Conservation (phyloP, 352 stramenopile species). For the Pythium insidiosum region DNA sequence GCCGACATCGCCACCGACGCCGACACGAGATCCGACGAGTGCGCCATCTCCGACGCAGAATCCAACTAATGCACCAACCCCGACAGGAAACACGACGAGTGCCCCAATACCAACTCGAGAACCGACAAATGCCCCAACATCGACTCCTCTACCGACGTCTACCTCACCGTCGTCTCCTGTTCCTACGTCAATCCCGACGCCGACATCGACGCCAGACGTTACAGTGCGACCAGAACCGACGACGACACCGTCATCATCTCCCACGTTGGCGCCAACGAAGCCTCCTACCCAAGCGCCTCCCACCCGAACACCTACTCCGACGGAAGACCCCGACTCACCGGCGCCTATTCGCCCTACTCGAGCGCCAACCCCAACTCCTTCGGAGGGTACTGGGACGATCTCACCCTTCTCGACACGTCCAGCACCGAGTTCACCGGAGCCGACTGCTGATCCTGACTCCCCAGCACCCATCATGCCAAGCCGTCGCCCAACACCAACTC, state of each 20-base stretch:
- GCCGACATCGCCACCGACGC: background rate
- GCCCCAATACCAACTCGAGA: background rate
- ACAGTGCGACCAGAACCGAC: constrained; percentile 1
- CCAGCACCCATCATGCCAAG: background rate
- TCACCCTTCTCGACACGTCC: background rate
- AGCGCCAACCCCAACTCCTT: background rate
- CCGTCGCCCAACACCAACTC: background rate
- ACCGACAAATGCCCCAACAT: background rate
- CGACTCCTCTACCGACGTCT: too few species aligned
- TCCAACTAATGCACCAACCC: background rate
- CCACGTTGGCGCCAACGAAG: background rate
- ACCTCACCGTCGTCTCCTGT: background rate
- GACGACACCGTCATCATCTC: background rate
- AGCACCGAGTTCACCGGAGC: background rate
- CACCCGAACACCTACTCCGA: background rate
- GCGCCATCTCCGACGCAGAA: background rate
- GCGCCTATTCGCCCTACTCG: background rate
- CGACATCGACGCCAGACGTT: background rate
- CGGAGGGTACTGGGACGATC: background rate
- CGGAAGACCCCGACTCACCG: background rate
- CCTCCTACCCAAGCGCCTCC: background rate
- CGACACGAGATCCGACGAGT: background rate
- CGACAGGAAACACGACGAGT: background rate
- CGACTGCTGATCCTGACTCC: constrained; percentile 1
- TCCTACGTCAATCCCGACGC: background rate